These are phyloP conservation scores for Sanguinoderma infundibulare DNA, from an alignment of 1,284 basidiomycete genomes.

Conservation along the genomic window DNA sequence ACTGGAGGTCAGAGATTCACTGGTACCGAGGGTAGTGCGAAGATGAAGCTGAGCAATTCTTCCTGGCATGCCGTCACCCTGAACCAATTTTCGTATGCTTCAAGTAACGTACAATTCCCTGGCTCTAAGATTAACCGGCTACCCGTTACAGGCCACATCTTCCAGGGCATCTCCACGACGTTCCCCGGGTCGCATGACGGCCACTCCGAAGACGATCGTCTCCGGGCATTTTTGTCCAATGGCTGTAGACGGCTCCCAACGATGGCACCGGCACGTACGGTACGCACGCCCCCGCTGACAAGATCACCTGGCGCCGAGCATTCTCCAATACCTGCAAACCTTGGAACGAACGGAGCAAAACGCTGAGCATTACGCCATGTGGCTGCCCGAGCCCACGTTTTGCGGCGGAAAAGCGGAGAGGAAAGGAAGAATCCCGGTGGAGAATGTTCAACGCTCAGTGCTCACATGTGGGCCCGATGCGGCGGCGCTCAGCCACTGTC, in stretches of 20 bases:
- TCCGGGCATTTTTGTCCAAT: constrained; percentile 28
- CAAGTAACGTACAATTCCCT: constrained; percentile 1
- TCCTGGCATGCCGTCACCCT: background rate
- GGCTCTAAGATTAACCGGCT: constrained; percentile 15
- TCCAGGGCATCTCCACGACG: constrained; percentile 7
- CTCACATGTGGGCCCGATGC: constrained; percentile 16
- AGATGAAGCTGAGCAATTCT: background rate
- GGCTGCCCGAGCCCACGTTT: constrained; percentile 1
- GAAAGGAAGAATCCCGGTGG: constrained; percentile 12
- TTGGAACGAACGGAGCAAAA: constrained; percentile 5
- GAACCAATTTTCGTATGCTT: background rate
- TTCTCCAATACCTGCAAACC: constrained; percentile 10
- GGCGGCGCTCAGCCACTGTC: constrained; percentile 5
- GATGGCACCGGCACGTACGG: constrained; percentile 11
- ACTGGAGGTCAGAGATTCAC: background rate
- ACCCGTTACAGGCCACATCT: constrained; percentile 6
- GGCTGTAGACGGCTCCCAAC: constrained; percentile 4
- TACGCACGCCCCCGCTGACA: constrained; percentile 6
- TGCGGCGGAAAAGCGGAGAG: constrained; percentile 7
- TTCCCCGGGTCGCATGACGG: constrained; percentile 17
- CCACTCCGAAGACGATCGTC: constrained; percentile 17
- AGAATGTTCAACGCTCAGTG: constrained; percentile 4
- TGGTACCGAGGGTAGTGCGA: background rate
- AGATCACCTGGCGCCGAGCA: constrained; percentile 20
- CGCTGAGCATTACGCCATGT: constrained; percentile 15